Conservation (phyloP, 2,329 filamentous ascomycete genomes). For the Colletotrichum costaricense region DNA sequence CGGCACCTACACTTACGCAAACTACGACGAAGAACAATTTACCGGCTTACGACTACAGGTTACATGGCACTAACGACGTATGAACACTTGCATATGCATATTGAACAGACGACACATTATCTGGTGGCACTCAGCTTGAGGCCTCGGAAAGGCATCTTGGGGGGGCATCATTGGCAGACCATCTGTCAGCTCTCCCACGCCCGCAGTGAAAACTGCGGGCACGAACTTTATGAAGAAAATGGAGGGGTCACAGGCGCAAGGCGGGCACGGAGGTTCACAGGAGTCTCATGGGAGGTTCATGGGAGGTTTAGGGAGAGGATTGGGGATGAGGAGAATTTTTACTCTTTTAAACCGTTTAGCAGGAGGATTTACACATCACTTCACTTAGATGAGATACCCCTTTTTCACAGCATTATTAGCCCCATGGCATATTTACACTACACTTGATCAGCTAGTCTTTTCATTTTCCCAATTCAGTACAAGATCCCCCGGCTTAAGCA, state of each 20-base stretch:
- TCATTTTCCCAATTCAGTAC: slow-evolving; percentile 5
- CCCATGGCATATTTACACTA: slow-evolving; percentile 20
- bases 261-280: no score
- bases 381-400: slow-evolving; percentile 56
- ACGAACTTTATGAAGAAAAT: not conserved
- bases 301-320: not conserved
- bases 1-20: not conserved
- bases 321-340: not conserved
- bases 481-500: not conserved
- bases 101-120: not conserved
- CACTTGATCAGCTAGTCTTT: slow-evolving; percentile 1
- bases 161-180: not conserved
- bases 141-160: not conserved
- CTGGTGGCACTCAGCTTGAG: not conserved
- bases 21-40: slow-evolving; percentile 9
- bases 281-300: no score
- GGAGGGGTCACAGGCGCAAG: not conserved
- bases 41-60: slow-evolving; percentile 21
- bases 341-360: not conserved
- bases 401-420: slow-evolving; percentile 35
- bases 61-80: slow-evolving; percentile 10
- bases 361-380: slow-evolving; percentile 38
- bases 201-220: not conserved
- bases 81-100: slow-evolving; percentile 4
- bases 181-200: not conserved